Evolutionary conservation across 1,139 yeast species (phyloP), one percentile per base, ranked within the genome.

Genomic region (Scheffersomyces parashehatae): DNA sequence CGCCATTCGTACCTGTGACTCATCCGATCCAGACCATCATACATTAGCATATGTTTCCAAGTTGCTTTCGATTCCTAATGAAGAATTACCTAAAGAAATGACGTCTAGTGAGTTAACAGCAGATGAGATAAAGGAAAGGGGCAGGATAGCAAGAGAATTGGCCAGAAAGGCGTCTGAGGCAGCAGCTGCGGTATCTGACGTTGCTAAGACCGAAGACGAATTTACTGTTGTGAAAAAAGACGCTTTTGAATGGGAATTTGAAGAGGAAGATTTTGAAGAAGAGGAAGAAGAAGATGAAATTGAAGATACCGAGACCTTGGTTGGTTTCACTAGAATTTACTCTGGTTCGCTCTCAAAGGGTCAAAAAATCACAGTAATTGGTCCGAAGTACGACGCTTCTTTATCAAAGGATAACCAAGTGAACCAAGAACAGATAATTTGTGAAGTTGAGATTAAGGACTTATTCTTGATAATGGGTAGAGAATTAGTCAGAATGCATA

Each of bases 401-500:
- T 60, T 71, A 28, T 91, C 95, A 6, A 67, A 60, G n/a, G 70
- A 65, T 13, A 78, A 81, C 47, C 61, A 63, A 1, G 53, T 56
- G 4, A 72, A 73, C 45, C 41, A 45, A 4, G 63, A 63, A 16
- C 85, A 85, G 55, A 68, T 83, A 16, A 69, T 77, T 26, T 67
- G 66, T 5, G 68, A 69, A 13, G 62, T 73, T 12, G 73, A 66
- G 42, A 77, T 95, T 29, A 77, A 85, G 11, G 88, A 85, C 38
- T 68, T 95, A 37, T 91, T 81, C 58, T 69, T 93, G 48, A 74
- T 95, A 40, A 95, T 95, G 99, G 99, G 99, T 11, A 75, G 93
- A 50, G 98, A 93, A 49, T 72, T 93, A 43, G 82, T 90, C 2
- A 75, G 89, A 10, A 73, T 95, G 54, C 77, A 84, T 28, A 77